Evolutionary conservation across 2,329 filamentous ascomycete species (phyloP).

Genomic region (Triangularia setosa): DNA sequence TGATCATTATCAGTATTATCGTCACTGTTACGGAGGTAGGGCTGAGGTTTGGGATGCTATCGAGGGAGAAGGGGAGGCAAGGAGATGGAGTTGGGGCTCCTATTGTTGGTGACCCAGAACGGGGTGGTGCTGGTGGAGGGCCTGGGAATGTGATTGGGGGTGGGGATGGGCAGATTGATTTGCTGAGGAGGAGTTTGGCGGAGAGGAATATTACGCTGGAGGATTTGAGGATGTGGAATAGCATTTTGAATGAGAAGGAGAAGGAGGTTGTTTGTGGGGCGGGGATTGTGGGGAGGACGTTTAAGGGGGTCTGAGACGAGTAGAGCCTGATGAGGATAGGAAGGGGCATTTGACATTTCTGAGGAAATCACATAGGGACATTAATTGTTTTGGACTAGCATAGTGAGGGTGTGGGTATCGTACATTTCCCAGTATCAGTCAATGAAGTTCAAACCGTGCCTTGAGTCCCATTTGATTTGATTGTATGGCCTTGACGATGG

Average conservation of each 20-base stretch:
- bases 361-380: not conserved
- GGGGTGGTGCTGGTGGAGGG: constrained; percentile 2
- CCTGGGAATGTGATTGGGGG: constrained; percentile 22
- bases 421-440: not conserved
- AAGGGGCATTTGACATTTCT: no score
- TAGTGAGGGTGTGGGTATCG: not conserved
- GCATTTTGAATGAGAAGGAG: constrained; percentile 25
- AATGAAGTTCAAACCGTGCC: not conserved
- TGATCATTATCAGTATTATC: constrained; percentile 86
- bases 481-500: no score
- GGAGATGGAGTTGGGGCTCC: constrained; percentile 5
- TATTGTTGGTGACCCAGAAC: not conserved
- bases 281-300: constrained; percentile 29
- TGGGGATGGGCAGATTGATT: constrained; percentile 7
- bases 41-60: constrained; percentile 75
- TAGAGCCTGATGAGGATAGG: no score
- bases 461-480: no score
- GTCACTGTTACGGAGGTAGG: constrained; percentile 89
- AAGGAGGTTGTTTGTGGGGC: constrained; percentile 28
- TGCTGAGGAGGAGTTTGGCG: constrained; percentile 18
- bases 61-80: constrained; percentile 34
- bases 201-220: constrained; percentile 28
- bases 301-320: constrained; percentile 28
- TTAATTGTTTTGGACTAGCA: not conserved
- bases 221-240: constrained; percentile 28